phyloP scores from a whole-genome alignment of 345 rosid species.

The Triadica sebifera region DNA sequence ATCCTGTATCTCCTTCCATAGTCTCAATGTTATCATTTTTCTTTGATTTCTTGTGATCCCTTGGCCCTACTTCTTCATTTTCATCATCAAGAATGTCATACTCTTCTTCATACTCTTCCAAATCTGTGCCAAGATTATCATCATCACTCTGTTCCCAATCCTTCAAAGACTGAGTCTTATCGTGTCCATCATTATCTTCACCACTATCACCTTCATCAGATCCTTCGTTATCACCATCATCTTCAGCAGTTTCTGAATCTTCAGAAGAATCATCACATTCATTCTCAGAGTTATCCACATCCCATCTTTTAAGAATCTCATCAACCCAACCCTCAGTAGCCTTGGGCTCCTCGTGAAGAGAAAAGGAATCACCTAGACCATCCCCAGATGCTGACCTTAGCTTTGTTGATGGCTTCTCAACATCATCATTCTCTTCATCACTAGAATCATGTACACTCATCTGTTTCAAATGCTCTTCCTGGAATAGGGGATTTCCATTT shows the following conservation, averaged over 20 bases:
- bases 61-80: constrained; percentile 27
- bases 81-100: constrained; percentile 28
- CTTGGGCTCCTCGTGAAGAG: constrained; percentile 52
- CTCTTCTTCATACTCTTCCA: constrained; percentile 41
- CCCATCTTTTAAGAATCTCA: constrained; percentile 70
- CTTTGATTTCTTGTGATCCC: constrained; percentile 36
- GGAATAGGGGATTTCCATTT: constrained; percentile 17
- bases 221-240: constrained; percentile 41
- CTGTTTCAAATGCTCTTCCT: constrained; percentile 84
- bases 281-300: constrained; percentile 46
- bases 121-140: constrained; percentile 55
- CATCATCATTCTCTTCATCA: constrained; percentile 68
- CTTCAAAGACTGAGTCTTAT: constrained; percentile 39
- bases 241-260: constrained; percentile 50
- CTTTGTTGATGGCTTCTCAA: constrained; percentile 38
- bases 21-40: constrained; percentile 24
- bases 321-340: constrained; percentile 75
- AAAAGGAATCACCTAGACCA: constrained; percentile 89
- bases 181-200: constrained; percentile 36
- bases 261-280: constrained; percentile 59
- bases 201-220: constrained; percentile 46
- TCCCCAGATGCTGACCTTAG: constrained; percentile 62
- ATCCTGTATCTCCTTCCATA: constrained; percentile 17
- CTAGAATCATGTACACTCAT: constrained; percentile 76
- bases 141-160: constrained; percentile 97